Conservation (phyloP, 2,329 filamentous ascomycete species). For the Thyridium curvatum region DNA sequence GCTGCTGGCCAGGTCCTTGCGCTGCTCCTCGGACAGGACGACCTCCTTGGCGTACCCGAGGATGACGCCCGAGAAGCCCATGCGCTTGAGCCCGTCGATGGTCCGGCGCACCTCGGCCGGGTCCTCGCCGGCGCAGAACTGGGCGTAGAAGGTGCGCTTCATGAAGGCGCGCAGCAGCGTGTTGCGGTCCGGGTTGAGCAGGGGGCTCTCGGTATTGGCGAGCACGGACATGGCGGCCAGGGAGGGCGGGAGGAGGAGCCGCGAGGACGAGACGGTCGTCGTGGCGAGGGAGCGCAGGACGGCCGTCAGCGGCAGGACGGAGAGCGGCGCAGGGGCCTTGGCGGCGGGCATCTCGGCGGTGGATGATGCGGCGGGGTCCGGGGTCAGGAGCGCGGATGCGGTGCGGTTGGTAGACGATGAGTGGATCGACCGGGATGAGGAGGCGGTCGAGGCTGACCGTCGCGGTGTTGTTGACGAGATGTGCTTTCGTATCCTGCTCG, state of each 20-base stretch:
- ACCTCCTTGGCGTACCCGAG: constrained; percentile 80
- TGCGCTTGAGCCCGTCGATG: constrained; percentile 57
- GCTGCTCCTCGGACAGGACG: constrained; percentile 55
- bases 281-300: constrained; percentile 65
- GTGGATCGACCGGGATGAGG: background rate
- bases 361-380: constrained; percentile 2
- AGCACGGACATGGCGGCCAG: constrained; percentile 62
- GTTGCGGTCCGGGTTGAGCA: constrained; percentile 73
- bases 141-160: constrained; percentile 80
- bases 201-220: constrained; percentile 58
- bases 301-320: constrained; percentile 59
- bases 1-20: constrained; percentile 32
- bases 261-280: constrained; percentile 64
- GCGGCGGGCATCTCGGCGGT: constrained; percentile 1
- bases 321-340: constrained; percentile 39
- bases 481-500: too few species aligned
- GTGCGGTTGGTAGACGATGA: background rate
- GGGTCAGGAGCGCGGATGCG: too few species aligned
- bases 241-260: constrained; percentile 61
- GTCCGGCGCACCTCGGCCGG: constrained; percentile 60
- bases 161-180: constrained; percentile 62
- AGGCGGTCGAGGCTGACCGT: constrained; percentile 2
- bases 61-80: constrained; percentile 80
- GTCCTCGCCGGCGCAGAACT: constrained; percentile 84
- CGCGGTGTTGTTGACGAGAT: too few species aligned